Conservation (phyloP, 2,329 filamentous ascomycete species). For the Dactylellina drechsleri region DNA sequence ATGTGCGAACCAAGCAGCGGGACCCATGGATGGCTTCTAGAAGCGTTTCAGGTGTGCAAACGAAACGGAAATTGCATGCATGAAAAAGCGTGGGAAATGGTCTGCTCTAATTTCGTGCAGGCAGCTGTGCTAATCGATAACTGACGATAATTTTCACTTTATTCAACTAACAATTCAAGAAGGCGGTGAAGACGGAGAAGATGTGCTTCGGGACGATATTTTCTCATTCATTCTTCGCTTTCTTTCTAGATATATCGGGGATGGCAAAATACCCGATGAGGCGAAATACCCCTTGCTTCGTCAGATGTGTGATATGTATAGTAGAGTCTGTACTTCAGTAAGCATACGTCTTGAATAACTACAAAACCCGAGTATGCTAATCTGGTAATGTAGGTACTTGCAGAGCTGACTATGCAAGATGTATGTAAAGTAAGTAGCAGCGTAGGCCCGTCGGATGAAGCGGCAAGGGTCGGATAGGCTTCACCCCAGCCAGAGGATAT, state of each 20-base stretch:
- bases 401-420: no score
- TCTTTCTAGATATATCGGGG: not conserved
- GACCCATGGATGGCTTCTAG: constrained; percentile 39
- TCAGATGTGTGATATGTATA: not conserved
- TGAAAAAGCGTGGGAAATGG: not conserved
- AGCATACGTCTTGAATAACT: no score
- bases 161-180: no score
- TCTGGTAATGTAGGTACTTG: no score
- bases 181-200: no score
- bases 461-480: constrained; percentile 9
- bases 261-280: not conserved
- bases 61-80: constrained; percentile 14
- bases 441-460: constrained; percentile 20
- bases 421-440: not conserved
- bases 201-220: no score
- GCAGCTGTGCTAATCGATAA: not conserved
- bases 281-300: constrained; percentile 2
- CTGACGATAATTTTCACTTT: no score
- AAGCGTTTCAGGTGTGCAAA: constrained; percentile 45
- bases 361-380: no score
- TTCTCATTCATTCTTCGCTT: not conserved
- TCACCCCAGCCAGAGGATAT: not conserved
- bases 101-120: not conserved
- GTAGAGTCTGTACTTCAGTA: no score
- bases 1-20: constrained; percentile 27